Conservation (phyloP, 2,329 filamentous ascomycete genomes). For the Arthrobotrys musiformis region DNA sequence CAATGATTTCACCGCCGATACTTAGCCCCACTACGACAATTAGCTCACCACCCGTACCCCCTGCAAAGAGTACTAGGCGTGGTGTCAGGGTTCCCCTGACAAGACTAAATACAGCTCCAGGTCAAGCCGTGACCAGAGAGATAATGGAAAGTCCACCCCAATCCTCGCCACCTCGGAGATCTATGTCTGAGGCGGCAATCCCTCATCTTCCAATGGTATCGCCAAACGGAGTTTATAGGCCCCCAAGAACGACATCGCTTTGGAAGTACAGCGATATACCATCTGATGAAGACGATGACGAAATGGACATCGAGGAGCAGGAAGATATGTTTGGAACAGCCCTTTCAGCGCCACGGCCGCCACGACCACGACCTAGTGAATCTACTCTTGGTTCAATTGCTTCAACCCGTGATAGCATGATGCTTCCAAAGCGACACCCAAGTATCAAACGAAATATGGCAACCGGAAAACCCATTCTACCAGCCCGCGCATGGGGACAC, state of each 20-base stretch:
- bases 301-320: slow-evolving; percentile 71
- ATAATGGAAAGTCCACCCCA: slow-evolving; percentile 31
- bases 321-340: slow-evolving; percentile 76
- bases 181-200: slow-evolving; percentile 34
- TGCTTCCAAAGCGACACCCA: slow-evolving; percentile 61
- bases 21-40: slow-evolving; percentile 39
- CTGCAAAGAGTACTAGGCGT: slow-evolving; percentile 48
- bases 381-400: slow-evolving; percentile 34
- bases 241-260: slow-evolving; percentile 48
- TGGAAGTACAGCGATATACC: slow-evolving; percentile 50
- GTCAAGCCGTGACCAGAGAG: slow-evolving; percentile 11
- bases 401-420: slow-evolving; percentile 42
- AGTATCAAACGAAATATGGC: slow-evolving; percentile 63
- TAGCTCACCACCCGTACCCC: slow-evolving; percentile 48
- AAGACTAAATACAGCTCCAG: slow-evolving; percentile 38
- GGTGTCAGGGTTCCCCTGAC: slow-evolving; percentile 26
- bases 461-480: slow-evolving; percentile 60
- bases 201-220: slow-evolving; percentile 32
- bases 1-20: slow-evolving; percentile 35
- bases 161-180: slow-evolving; percentile 42
- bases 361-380: slow-evolving; percentile 52
- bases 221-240: slow-evolving; percentile 45
- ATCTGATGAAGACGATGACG: slow-evolving; percentile 72
- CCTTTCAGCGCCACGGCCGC: slow-evolving; percentile 72
- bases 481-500: slow-evolving; percentile 43